Conservation (phyloP, 2,329 filamentous ascomycete species). For the Cladorrhinum sp. region DNA sequence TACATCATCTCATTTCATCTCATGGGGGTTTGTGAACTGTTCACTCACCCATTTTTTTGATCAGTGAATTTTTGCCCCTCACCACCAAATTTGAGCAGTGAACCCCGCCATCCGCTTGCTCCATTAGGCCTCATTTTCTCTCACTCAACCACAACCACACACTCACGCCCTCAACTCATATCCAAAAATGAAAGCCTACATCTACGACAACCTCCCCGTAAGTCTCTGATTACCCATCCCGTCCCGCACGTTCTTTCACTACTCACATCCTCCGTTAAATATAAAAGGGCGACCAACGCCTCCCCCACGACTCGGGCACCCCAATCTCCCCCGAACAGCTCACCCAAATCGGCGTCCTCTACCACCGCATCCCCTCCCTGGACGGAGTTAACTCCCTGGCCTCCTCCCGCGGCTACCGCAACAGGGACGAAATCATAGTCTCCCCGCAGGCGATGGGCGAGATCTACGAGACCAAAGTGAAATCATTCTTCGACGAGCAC, state of each 20-base stretch:
- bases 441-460: slow-evolving; percentile 82
- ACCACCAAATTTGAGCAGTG: not conserved
- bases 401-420: slow-evolving; percentile 75
- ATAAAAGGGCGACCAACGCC: slow-evolving; percentile 96
- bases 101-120: not conserved
- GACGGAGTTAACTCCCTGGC: slow-evolving; percentile 72
- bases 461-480: slow-evolving; percentile 89
- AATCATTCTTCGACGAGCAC: slow-evolving; percentile 91
- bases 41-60: not conserved
- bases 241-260: not conserved
- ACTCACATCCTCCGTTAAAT: slow-evolving; percentile 4
- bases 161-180: not conserved
- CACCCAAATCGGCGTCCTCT: slow-evolving; percentile 72
- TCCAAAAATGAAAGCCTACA: slow-evolving; percentile 53
- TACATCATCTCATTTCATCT: not conserved
- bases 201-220: slow-evolving; percentile 55
- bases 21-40: not conserved
- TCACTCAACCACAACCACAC: not conserved
- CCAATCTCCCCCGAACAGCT: slow-evolving; percentile 64
- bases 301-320: slow-evolving; percentile 81
- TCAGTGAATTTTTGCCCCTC: not conserved
- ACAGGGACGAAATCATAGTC: slow-evolving; percentile 89
- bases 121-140: not conserved
- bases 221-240: slow-evolving; percentile 25
- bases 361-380: slow-evolving; percentile 65